Conservation (phyloP, 176 grass and related monocot species). For the Hsuehochloa calcarea region DNA sequence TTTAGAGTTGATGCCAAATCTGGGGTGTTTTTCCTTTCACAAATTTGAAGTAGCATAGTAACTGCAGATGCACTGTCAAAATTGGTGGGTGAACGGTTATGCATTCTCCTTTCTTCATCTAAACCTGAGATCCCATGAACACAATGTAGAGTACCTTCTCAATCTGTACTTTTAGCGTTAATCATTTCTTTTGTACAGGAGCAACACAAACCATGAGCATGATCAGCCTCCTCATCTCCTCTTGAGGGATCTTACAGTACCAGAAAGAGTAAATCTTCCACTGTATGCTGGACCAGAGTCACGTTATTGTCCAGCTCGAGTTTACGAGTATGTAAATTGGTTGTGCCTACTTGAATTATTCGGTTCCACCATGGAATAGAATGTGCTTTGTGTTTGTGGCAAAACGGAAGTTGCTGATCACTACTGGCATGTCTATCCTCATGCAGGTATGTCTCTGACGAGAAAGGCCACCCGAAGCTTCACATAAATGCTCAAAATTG, state of each 20-base stretch:
- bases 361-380: neutral
- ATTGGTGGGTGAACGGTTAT: neutral
- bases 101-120: neutral
- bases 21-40: neutral
- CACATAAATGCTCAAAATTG: slow-evolving; percentile 97
- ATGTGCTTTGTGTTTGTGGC: neutral
- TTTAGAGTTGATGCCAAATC: neutral
- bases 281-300: slow-evolving; percentile 82
- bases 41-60: neutral
- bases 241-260: slow-evolving; percentile 65
- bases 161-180: neutral
- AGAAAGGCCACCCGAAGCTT: slow-evolving; percentile 66
- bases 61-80: neutral
- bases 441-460: slow-evolving; percentile 69
- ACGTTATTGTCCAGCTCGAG: slow-evolving; percentile 87
- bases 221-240: slow-evolving; percentile 92
- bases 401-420: neutral
- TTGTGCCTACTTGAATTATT: neutral
- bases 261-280: slow-evolving; percentile 72
- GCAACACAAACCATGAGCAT: slow-evolving; percentile 98
- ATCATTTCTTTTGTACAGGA: slow-evolving; percentile 57
- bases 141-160: neutral
- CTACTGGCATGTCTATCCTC: neutral
- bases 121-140: neutral
- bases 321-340: slow-evolving; percentile 77